Percentiles rank a stretch among this genome's conserved stretches.
Conservation (phyloP, 2,329 filamentous ascomycete species). For the Alternaria rosae region DNA sequence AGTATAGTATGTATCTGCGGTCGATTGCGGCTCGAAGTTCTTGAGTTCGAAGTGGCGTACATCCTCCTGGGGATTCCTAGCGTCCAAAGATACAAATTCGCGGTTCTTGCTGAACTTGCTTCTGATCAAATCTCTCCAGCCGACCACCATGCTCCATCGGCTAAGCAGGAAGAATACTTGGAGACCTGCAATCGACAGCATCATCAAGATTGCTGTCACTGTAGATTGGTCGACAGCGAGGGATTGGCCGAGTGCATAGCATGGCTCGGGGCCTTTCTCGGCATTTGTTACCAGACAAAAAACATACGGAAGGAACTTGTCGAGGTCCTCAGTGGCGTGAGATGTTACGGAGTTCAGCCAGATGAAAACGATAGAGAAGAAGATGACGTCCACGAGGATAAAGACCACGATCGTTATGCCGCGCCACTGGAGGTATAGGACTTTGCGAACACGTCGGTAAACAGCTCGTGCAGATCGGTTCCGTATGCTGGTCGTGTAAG, state of each 20-base stretch:
- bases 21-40: conserved; percentile 41
- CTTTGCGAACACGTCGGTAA: conserved; percentile 83
- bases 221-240: conserved; percentile 79
- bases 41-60: conserved; percentile 46
- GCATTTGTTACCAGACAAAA: conserved; percentile 68
- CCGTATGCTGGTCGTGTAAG: conserved; percentile 71
- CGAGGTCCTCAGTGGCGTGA: conserved; percentile 61
- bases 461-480: conserved; percentile 87
- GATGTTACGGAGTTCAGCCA: conserved; percentile 73
- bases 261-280: conserved; percentile 71
- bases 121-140: conserved; percentile 75
- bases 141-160: conserved; percentile 82
- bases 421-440: conserved; percentile 92
- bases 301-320: conserved; percentile 71
- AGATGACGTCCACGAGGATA: conserved; percentile 89
- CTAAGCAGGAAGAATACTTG: conserved; percentile 85
- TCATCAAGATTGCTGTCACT: conserved; percentile 79
- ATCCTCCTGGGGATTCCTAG: conserved; percentile 53
- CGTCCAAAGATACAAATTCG: conserved; percentile 91
- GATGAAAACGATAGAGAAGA: conserved; percentile 91
- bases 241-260: conserved; percentile 65
- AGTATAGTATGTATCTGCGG: conserved; percentile 37
- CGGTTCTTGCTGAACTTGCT: conserved; percentile 62
- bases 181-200: conserved; percentile 82
- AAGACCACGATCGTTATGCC: conserved; percentile 89